Conservation (phyloP, 306 rosid genomes). For the Quercus glauca region DNA sequence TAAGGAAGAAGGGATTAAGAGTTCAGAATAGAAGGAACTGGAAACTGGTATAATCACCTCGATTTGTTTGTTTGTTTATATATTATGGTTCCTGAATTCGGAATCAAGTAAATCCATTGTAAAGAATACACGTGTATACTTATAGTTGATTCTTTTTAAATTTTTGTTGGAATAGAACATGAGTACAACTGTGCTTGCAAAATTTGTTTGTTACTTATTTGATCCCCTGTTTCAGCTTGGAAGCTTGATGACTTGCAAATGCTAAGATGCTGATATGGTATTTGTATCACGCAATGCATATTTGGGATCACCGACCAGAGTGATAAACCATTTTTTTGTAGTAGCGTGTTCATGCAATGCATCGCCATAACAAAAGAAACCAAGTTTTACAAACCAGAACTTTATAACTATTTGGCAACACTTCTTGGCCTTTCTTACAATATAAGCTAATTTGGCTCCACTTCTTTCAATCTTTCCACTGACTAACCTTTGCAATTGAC, state of each 20-base stretch:
- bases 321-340: too few species aligned
- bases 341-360: too few species aligned
- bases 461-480: too few species aligned
- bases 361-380: too few species aligned
- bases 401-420: too few species aligned
- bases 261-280: not conserved
- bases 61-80: slow-evolving; percentile 25
- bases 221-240: too few species aligned
- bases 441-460: too few species aligned
- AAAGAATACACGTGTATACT: slow-evolving; percentile 31
- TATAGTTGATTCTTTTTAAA: slow-evolving; percentile 28
- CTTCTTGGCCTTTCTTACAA: too few species aligned
- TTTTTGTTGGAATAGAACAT: slow-evolving; percentile 2
- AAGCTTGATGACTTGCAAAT: not conserved
- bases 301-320: too few species aligned
- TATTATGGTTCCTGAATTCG: slow-evolving; percentile 19
- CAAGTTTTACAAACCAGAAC: too few species aligned
- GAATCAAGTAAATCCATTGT: slow-evolving; percentile 25
- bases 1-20: slow-evolving; percentile 31
- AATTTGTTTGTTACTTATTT: not conserved
- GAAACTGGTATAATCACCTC: slow-evolving; percentile 14
- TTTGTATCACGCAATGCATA: not conserved
- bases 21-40: slow-evolving; percentile 3
- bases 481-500: too few species aligned
- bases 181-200: not conserved